Base-by-base conservation (phyloP, 2,329 filamentous ascomycete species). In the Colletotrichum kahawae region DNA sequence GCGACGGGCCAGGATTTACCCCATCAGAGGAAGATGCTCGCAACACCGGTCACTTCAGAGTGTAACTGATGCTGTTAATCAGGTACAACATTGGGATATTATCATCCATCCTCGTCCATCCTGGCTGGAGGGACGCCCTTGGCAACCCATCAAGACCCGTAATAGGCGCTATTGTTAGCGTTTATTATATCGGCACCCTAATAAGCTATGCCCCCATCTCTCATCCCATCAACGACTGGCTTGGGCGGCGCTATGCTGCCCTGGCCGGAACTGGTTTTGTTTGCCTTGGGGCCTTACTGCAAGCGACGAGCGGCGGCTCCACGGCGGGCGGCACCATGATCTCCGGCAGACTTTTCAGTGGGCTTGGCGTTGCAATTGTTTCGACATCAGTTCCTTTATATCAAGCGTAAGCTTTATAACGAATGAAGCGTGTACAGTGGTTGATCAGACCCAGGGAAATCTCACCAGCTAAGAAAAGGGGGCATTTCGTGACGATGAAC, bases 21-120 rank as follows among this genome's bases (percentile, higher is more conserved):
- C 10, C n/a, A 21, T 21, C 43, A 51, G 43, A 21, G n/a, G 43
- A 51, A n/a, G n/a, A 51, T 51, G 7, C 3, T 51, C n/a, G n/a
- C n/a, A 51, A 21, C 12, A 51, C 0, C 13, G 21, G 12, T 8
- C 7, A 51, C n/a, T 51, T 13, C 0, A 51, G n/a, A 13, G 43
- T 21, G n/a, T 51, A 13, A 13, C 48, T 56, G 10, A 60, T 1
- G 16, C 2, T 16, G 8, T n/a, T 21, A 9, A 18, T 3, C 59
- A 89, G 88, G 16, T 91, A 92, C 80, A 90, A 91, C 79, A 87
- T 92, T 77, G 90, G 90, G 67, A 85, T 92, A 57, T 83, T 91
- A 21, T 88, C 89, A 2, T 89, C 89, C 1, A 84, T 92, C 48
- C 88, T 91, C 67, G 88, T 90, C 7, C 87, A 91, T 78, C 87